Evolutionary conservation across 176 grass and related monocot species (phyloP).

Genomic region (maize (Zea mays)): DNA sequence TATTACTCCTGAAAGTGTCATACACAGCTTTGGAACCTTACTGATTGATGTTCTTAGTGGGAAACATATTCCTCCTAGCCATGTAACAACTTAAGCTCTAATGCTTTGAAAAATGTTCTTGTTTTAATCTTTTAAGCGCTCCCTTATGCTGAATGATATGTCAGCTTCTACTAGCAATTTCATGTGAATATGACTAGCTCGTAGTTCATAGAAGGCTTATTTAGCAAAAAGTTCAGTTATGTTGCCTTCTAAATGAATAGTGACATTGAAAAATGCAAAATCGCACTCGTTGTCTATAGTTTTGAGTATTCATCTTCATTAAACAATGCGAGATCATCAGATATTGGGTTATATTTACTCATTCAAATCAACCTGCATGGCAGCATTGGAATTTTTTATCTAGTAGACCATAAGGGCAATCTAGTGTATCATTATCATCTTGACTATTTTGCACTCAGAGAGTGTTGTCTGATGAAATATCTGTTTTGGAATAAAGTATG

Average conservation of each 20-base stretch:
- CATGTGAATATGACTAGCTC: neutral
- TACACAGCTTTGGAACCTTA: constrained; percentile 94
- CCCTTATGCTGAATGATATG: neutral
- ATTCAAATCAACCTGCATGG: constrained; percentile 29
- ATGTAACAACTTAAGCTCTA: constrained; percentile 60
- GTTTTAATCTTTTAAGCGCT: neutral
- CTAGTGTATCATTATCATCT: neutral
- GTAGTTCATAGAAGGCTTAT: constrained; percentile 6
- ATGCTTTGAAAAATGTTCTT: constrained; percentile 23
- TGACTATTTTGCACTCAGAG: constrained; percentile 14
- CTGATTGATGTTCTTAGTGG: constrained; percentile 96
- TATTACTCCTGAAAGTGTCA: constrained; percentile 97
- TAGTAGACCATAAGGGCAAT: neutral
- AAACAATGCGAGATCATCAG: neutral
- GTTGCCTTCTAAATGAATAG: neutral
- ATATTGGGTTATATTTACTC: constrained; percentile 3
- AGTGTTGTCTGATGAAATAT: constrained; percentile 3
- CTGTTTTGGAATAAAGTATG: constrained; percentile 15
- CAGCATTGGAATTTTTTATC: neutral
- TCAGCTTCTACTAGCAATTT: neutral
- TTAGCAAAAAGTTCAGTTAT: constrained; percentile 9
- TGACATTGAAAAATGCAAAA: neutral
- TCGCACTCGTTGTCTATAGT: neutral
- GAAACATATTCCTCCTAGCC: constrained; percentile 98
- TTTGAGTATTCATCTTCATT: neutral